Percentiles rank a stretch among this genome's conserved stretches.
These are phyloP conservation scores for Conticribra weissflogii DNA, from an alignment of 108 stramenopile genomes.

Conservation along the genomic window DNA sequence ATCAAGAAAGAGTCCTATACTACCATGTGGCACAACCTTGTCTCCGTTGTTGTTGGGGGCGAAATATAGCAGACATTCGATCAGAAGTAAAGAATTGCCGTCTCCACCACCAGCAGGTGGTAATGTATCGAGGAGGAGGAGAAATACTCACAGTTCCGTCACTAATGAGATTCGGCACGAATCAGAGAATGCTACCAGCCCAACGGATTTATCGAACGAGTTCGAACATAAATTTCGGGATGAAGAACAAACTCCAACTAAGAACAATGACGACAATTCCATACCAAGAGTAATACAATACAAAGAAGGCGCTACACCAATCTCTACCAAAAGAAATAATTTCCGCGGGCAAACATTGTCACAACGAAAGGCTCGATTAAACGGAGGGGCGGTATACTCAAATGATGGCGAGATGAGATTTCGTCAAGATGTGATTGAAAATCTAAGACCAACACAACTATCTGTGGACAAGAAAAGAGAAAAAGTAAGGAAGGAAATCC, in stretches of 20 bases:
- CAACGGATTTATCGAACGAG: too few relatives aligned
- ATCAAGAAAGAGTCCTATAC: neutral
- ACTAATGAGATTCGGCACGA: too few relatives aligned
- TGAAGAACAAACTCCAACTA: too few relatives aligned
- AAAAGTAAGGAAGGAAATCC: conserved; percentile 5
- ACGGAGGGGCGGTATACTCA: neutral
- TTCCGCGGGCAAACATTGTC: too few relatives aligned
- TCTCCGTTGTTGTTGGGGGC: neutral
- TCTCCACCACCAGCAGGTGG: neutral
- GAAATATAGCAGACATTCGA: conserved; percentile 15
- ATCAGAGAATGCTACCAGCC: too few relatives aligned
- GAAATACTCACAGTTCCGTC: neutral
- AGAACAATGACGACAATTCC: too few relatives aligned
- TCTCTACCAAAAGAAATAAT: too few relatives aligned
- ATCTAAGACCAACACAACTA: neutral
- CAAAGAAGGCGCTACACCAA: too few relatives aligned
- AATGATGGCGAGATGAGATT: neutral
- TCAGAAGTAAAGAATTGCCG: conserved; percentile 25
- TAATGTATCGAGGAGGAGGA: neutral
- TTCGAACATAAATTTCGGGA: too few relatives aligned
- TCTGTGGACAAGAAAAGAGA: neutral
- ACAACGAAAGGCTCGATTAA: too few relatives aligned
- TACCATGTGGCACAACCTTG: neutral
- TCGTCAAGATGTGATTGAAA: neutral
- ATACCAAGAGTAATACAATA: too few relatives aligned